Base-by-base conservation (phyloP, 306 rosid species). In the Psophocarpus tetragonolobus region DNA sequence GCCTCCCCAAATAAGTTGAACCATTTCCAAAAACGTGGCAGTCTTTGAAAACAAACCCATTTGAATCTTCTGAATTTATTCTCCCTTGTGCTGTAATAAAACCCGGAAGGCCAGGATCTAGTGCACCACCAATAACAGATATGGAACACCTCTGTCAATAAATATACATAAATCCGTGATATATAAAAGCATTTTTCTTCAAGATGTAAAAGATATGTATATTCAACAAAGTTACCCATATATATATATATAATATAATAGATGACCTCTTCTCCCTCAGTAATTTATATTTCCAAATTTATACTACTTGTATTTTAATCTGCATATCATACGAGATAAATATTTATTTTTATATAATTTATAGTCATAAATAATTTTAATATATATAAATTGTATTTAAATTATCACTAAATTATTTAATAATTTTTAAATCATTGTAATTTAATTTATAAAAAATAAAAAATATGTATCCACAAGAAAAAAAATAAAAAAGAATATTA, bases 11-110 rank as follows among this genome's bases (percentile, higher is more conserved):
- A 68, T 30, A 94, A 1, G 89, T 77, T 5, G 85, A 56, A 5
- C 97, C 97, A 66, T 83, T 74, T 15, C 97, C 97, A 20, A 80
- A 56, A 23, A 94, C 88, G 0, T 38, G 21, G 47, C 93, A 94
- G 0, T 87, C 47, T 33, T 83, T 90, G 75, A 94, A 90, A 57
- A 94, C 94, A 81, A 94, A 94, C 3, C 97, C 98, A 71, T 70
- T 86, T 15, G 30, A 20, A 10, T 88, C 92, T 8, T 74, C 30
- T 39, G 90, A 83, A 26, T 65, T 29, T 0, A 21, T 32, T 84
- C 98, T 88, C 45, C 92, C 97, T 35, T 94, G 98, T 47, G 98
- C 97, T 77, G 98, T 92, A 24, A 92, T 88, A 30, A 17, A 92
- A 0, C 97, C 92, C 1, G 76, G 5, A 4, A 63, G 11, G 0